Base-by-base conservation (phyloP, 805 yeast genomes). In the Wickerhamiella allomyrinae region DNA sequence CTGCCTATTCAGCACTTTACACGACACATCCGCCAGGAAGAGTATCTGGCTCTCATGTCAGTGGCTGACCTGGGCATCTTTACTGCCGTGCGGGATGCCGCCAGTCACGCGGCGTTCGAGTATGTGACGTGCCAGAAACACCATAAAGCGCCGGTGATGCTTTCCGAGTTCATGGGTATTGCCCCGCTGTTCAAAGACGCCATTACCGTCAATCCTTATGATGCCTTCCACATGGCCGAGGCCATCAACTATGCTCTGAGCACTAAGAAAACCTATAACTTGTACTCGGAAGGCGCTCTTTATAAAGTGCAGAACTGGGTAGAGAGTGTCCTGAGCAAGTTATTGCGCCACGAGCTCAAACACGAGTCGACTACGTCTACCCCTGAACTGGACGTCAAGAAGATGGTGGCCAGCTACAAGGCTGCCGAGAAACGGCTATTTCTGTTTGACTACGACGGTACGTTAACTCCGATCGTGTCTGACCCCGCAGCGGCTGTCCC, bases 401-500 rank as follows among this genome's bases (percentile, higher is more conserved):
- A 70, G 31, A 59, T 89, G 46, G 62, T 74, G 43, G 66, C 71
- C 19, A 70, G 71, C 44, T 91, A 84, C 59, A 59, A 70, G 37
- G 50, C 58, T 19, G 75, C 95, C 0, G 47, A 72, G 25, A 71
- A 80, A 52, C 71, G 97, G 47, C 62, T 91, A 45, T 85, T 91
- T 53, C 60, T 91, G 52, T 87, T 91, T 62, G 99, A 91, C 62
- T 91, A 91, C 58, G 99, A 91, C 58, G 99, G 99, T 22, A 91
- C 99, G 1, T 68, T 91, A 51, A 85, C 98, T 0, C 97, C 97
- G 11, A 91, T 91, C 56, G 98, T 91, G 3, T 73, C 76, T 31
- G 97, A 91, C 53, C 99, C 99, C 2, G 85, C 89, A n/a, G 96
- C 97, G 0, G 98, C 98, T 0, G 81, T 91, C 34, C 98, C 99